Percentiles rank a stretch among this genome's conserved stretches.
Conservation (phyloP, 306 rosid genomes). For the Dalbergia cultrata region DNA sequence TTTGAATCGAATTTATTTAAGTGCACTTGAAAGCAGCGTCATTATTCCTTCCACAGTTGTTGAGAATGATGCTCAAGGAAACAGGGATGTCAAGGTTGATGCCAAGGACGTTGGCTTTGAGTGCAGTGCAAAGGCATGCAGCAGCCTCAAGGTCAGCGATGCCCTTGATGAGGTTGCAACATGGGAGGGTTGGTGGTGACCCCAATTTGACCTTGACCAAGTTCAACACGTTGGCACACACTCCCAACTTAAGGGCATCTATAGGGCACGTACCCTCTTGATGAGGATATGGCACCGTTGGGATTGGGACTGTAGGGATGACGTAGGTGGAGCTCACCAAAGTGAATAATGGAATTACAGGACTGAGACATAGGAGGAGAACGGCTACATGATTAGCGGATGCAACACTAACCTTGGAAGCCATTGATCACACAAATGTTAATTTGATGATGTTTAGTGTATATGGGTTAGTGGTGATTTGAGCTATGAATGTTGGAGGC, state of each 20-base stretch:
- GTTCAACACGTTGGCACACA: constrained; percentile 43
- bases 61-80: constrained; percentile 61
- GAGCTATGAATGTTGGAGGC: background rate
- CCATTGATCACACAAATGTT: background rate
- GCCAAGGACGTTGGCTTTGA: constrained; percentile 57
- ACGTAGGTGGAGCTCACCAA: background rate
- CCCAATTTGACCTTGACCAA: background rate
- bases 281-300: background rate
- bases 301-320: background rate
- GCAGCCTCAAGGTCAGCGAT: constrained; percentile 56
- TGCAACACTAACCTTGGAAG: background rate
- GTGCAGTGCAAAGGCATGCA: constrained; percentile 61
- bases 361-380: too few species aligned
- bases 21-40: constrained; percentile 40
- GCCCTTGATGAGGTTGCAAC: constrained; percentile 54
- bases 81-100: constrained; percentile 59
- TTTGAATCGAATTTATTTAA: background rate
- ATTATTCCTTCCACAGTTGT: constrained; percentile 60
- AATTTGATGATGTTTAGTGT: too few species aligned
- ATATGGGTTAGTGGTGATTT: too few species aligned
- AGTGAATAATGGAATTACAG: background rate
- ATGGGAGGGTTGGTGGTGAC: constrained; percentile 47
- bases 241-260: constrained; percentile 31
- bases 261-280: constrained; percentile 1
- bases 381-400: background rate